Base-by-base conservation (phyloP, 495 filamentous ascomycete species). In the Aspergillus asperescens region DNA sequence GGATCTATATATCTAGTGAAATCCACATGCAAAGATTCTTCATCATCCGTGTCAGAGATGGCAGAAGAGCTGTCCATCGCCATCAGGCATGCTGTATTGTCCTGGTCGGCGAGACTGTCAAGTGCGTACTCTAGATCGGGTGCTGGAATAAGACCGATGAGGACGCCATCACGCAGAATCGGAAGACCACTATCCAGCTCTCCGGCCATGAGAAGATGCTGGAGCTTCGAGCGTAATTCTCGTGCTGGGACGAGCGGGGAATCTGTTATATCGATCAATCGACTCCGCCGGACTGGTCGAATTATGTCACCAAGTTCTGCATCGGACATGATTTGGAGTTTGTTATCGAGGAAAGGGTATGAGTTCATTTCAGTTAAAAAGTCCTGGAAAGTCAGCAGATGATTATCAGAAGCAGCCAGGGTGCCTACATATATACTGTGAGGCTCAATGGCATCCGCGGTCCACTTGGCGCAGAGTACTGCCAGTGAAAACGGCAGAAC, bases 391-490 rank as follows among this genome's bases (percentile, higher is more conserved):
- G 49, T 69, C 55, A 70, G 64, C 52, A 50, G 49, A 12, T 7
- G 3, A 13, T 7, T 24, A 9, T 87, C 23, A 35, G 25, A 7
- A 6, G 43, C 66, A 54, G 68, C 62, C 51, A 48, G 48, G 27
- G 7, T 2, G 69, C 82, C 65, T 73, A 87, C 86, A 58, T 98
- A 98, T 53, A 98, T 97, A 66, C 88, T 94, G 32, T 89, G 78
- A 39, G 93, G 93, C 65, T 98, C 93, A 32, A 98, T 77, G 7
- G 92, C 92, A 66, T 97, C 93, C 0, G 93, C 93, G 0, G 92
- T 96, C 93, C 93, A 98, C 69, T 98, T 98, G 34, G 90, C 85
- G 28, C 95, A 91, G 12, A 96, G 79, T 18, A 98, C 86, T 7
- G 88, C 87, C 35, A 98, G 68, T 1, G 90, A 96, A 67, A 98